Evolutionary conservation across 202 grass and related monocot genomes (phyloP).

Genomic region (Bolboschoenoplectus hybrid): DNA sequence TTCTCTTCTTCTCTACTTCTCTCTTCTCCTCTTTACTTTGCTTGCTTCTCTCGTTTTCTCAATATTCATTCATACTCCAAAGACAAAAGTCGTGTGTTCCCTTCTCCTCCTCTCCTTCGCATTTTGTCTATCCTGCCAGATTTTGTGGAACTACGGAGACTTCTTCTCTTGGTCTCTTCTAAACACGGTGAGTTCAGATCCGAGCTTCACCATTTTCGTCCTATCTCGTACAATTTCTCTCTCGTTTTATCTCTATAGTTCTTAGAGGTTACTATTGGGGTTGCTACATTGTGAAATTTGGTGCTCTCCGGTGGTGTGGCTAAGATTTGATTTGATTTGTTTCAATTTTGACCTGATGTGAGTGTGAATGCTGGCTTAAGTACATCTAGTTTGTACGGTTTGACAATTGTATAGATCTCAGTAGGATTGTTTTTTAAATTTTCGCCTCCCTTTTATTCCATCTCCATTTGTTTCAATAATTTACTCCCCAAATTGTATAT

Average conservation of each 20-base stretch:
- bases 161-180: not conserved
- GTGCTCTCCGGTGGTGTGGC: not conserved
- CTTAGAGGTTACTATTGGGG: not conserved
- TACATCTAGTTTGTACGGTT: not conserved
- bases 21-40: not conserved
- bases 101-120: not conserved
- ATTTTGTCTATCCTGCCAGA: constrained; percentile 1
- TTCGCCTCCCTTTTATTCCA: not conserved
- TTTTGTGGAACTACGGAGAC: not conserved
- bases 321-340: not conserved
- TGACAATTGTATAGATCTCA: not conserved
- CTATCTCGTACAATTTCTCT: not conserved
- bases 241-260: not conserved
- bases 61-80: not conserved
- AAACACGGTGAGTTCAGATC: constrained; percentile 36
- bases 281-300: not conserved
- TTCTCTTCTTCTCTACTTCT: not conserved
- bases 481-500: not conserved
- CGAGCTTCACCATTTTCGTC: not conserved
- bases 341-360: not conserved
- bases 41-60: constrained; percentile 21
- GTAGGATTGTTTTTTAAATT: not conserved
- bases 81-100: not conserved
- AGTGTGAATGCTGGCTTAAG: not conserved
- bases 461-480: constrained; percentile 4